Evolutionary conservation across 1,284 basidiomycete species (phyloP), one percentile per base, ranked within the genome.

Genomic region (Sanghuangporus baumii): DNA sequence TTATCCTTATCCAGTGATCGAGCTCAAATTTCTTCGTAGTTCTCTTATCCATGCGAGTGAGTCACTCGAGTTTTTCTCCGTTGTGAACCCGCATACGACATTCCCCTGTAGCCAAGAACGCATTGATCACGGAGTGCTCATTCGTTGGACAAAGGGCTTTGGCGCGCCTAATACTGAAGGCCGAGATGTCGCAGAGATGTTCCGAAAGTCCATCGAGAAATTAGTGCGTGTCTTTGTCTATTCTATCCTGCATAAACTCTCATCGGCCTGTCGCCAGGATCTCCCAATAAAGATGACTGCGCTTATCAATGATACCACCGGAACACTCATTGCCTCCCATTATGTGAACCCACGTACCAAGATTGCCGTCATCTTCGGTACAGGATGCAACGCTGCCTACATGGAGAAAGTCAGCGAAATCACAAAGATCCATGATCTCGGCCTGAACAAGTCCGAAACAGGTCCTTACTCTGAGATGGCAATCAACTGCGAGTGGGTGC

Each of bases 71-170:
- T 9, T 47, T 59, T 36, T 41, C 62, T 7, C 51, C 5, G 26
- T 5, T 18, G 52, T 54, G 18, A 40, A 11, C 8, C 59, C 61
- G 51, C 38, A 51, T 59, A 50, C 57, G 18, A 14, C 38, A 14
- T 40, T 38, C 12, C 51, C 34, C 34, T 34, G 37, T 72, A 93
- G 90, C 31, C 96, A 99, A 82, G 84, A 91, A 47, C 83, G 84
- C 58, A 99, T 99, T 70, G 95, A 99, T 75, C 95, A 98, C 70
- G 97, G 95, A 55, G 86, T 86, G 67, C 87, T 99, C 51, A 94
- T 98, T 69, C 91, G 96, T 40, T 99, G 97, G 96, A 99, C 97
- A 52, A 99, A 99, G 77, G 97, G 96, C 67, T 99, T 99, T 71
- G 94, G 94, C 43, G 93, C 93, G 1, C 75, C 86, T 6, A 94